Conservation (phyloP, 176 grass and related monocot species). For the Musa beccarii region DNA sequence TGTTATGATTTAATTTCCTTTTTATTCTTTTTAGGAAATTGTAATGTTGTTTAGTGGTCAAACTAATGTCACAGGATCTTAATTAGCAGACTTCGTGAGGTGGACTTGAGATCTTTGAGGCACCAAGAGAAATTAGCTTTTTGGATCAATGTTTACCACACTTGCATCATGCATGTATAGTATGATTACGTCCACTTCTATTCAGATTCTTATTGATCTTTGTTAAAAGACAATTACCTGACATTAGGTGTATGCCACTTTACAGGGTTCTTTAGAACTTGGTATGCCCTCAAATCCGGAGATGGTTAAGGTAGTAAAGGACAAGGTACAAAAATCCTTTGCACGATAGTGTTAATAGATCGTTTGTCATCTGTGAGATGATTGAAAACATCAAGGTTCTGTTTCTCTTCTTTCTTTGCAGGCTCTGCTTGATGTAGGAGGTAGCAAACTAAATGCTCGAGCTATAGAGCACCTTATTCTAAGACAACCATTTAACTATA, state of each 20-base stretch:
- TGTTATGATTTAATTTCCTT: too few species aligned
- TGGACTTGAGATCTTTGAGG: slow-evolving; percentile 48
- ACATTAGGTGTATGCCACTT: background rate
- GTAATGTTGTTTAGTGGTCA: background rate
- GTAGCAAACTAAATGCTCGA: slow-evolving; percentile 57
- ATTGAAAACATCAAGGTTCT: background rate
- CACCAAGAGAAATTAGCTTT: slow-evolving; percentile 80
- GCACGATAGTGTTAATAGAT: too few species aligned
- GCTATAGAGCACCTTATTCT: slow-evolving; percentile 70
- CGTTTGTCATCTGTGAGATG: background rate
- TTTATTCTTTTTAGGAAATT: too few species aligned
- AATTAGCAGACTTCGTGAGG: slow-evolving; percentile 47
- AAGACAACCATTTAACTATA: slow-evolving; percentile 50
- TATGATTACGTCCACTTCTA: slow-evolving; percentile 8
- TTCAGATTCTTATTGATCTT: background rate
- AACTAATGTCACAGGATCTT: slow-evolving; percentile 33
- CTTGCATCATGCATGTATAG: slow-evolving; percentile 87
- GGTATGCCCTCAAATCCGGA: slow-evolving; percentile 80
- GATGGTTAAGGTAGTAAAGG: slow-evolving; percentile 45
- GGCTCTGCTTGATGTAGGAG: slow-evolving; percentile 63
- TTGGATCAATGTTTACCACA: slow-evolving; percentile 91
- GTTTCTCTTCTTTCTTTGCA: background rate
- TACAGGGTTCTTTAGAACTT: slow-evolving; percentile 69
- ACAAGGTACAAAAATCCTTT: slow-evolving; percentile 32
- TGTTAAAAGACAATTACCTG: background rate